Evolutionary conservation across 2,329 filamentous ascomycete species (phyloP).

Genomic region (Chalaropsis ovoidea): DNA sequence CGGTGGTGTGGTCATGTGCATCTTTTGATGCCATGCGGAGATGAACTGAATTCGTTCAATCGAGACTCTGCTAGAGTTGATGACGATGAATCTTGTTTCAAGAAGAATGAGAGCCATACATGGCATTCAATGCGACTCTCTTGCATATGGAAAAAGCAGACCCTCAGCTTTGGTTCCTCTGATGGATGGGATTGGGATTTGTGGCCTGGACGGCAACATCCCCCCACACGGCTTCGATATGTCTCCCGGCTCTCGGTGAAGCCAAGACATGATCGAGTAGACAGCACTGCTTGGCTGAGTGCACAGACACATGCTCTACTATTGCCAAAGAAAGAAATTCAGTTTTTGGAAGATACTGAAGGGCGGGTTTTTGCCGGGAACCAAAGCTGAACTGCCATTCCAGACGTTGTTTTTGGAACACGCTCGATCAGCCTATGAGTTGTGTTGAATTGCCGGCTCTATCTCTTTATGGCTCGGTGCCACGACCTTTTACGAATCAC

Average conservation of each 20-base stretch:
- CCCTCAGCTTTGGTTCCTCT: constrained; percentile 11
- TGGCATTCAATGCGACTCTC: not conserved
- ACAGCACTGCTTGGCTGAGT: not conserved
- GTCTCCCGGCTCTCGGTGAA: not conserved
- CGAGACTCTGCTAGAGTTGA: not conserved
- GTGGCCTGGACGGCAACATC: constrained; percentile 13
- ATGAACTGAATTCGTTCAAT: constrained; percentile 4
- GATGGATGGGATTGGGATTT: not conserved
- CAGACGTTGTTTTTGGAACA: constrained; percentile 9
- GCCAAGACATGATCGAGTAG: not conserved
- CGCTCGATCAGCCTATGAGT: not conserved
- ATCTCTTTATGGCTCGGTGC: constrained; percentile 6
- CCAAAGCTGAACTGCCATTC: constrained; percentile 12
- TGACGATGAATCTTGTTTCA: not conserved
- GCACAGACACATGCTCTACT: not conserved
- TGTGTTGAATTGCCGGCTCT: not conserved
- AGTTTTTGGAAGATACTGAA: constrained; percentile 2
- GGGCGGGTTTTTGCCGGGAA: constrained; percentile 6
- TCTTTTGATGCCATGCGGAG: not conserved
- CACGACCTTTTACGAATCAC: constrained; percentile 8
- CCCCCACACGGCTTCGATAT: not conserved
- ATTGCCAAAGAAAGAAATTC: not conserved
- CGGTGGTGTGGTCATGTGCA: not conserved
- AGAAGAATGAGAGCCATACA: not conserved
- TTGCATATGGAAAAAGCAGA: not conserved